These are phyloP conservation scores for Cryomyces antarcticus DNA, from an alignment of 495 filamentous ascomycete species.

Conservation along the genomic window DNA sequence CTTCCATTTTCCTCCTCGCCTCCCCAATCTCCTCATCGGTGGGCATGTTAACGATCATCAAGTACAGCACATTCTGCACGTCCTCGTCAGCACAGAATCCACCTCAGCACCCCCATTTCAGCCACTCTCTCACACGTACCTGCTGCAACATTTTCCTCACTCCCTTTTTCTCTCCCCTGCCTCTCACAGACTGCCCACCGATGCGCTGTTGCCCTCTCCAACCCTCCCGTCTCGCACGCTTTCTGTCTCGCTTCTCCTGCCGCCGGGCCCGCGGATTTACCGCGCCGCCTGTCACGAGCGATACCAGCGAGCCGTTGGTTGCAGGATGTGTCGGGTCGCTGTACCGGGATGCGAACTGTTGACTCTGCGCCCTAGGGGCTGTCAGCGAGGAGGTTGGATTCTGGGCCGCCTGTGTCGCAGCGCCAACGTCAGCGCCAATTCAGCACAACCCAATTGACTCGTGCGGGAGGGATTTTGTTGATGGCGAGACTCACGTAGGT, in stretches of 20 bases:
- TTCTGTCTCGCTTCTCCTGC: background rate
- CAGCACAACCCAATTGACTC: no score
- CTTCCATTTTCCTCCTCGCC: no score
- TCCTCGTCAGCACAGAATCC: background rate
- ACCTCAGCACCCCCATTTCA: background rate
- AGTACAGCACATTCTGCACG: conserved; percentile 13
- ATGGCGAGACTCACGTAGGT: conserved; percentile 19
- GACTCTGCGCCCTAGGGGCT: background rate
- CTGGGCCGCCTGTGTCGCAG: background rate
- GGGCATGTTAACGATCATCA: conserved; percentile 17
- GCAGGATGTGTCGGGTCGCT: conserved; percentile 34
- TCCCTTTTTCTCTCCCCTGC: background rate
- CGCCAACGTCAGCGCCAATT: no score
- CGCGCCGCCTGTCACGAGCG: conserved; percentile 20
- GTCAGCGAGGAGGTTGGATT: conserved; percentile 7
- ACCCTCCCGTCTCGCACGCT: no score
- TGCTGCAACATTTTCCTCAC: background rate
- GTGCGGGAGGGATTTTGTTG: no score
- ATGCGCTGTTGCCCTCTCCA: no score
- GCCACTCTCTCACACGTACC: no score
- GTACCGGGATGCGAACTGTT: conserved; percentile 27
- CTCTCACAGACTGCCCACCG: background rate
- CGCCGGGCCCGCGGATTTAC: background rate
- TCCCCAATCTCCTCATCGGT: conserved; percentile 5
- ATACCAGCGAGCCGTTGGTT: conserved; percentile 19